phyloP scores from a whole-genome alignment of 345 rosid genomes.

The Turnera subulata region DNA sequence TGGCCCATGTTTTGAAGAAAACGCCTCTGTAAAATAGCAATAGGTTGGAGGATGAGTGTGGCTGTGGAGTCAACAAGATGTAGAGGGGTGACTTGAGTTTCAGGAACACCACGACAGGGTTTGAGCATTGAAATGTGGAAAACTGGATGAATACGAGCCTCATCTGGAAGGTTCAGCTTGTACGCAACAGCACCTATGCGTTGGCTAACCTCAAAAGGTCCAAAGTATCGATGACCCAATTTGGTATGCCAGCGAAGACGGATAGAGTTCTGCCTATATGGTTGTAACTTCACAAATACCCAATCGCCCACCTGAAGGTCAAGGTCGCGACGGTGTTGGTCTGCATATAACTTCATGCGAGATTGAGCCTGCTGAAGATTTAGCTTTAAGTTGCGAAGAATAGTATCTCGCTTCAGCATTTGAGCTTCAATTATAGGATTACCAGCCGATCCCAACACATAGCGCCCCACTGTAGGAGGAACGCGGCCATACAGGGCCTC shows the following conservation, averaged over 20 bases:
- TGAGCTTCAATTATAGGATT: not conserved
- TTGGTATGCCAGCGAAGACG: not conserved
- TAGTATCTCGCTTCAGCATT: not conserved
- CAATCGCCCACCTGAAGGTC: not conserved
- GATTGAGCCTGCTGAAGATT: not conserved
- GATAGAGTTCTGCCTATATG: not conserved
- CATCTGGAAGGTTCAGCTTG: not conserved
- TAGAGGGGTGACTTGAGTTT: too few relatives aligned
- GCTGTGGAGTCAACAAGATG: too few relatives aligned
- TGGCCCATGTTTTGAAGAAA: too few relatives aligned
- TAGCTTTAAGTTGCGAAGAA: not conserved
- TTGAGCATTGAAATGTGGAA: too few relatives aligned
- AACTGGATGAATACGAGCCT: too few relatives aligned
- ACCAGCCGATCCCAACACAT: not conserved
- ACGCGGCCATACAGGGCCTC: not conserved
- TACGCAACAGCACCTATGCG: not conserved
- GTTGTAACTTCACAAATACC: not conserved
- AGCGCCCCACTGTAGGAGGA: not conserved
- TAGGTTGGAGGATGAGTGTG: too few relatives aligned
- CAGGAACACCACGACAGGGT: too few relatives aligned
- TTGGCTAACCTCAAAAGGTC: not conserved
- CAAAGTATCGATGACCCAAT: not conserved
- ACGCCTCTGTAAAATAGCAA: too few relatives aligned
- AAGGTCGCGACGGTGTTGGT: not conserved
- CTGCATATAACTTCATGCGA: not conserved